A percentile compares a stretch with the other conserved stretches of the same genome.
phyloP scores from a whole-genome alignment of 805 yeast genomes.

The Nakazawaea ernobii region DNA sequence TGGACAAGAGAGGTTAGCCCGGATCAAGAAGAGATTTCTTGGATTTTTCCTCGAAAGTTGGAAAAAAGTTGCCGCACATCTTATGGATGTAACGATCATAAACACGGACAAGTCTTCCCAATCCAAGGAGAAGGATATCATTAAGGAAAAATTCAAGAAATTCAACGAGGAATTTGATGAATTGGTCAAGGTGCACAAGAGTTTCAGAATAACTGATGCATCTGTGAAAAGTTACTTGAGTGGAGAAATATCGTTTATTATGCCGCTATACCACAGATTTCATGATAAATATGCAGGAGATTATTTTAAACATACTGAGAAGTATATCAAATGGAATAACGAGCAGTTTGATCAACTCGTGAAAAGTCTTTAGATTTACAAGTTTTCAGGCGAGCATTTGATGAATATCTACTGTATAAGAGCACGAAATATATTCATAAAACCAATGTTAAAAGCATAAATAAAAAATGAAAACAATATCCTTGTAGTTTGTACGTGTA shows the following conservation, averaged over 20 bases:
- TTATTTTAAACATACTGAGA: slow-evolving; percentile 62
- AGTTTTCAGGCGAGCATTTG: too few species aligned
- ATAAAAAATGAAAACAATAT: background rate
- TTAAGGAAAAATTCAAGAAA: slow-evolving; percentile 77
- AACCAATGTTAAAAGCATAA: background rate
- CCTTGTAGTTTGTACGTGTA: background rate
- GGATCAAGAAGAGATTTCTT: slow-evolving; percentile 66
- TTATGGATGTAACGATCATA: slow-evolving; percentile 76
- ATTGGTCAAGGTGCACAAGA: slow-evolving; percentile 58
- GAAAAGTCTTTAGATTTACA: slow-evolving; percentile 21
- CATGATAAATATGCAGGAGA: slow-evolving; percentile 76
- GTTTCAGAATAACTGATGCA: slow-evolving; percentile 61
- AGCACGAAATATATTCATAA: background rate
- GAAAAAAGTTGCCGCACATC: slow-evolving; percentile 69
- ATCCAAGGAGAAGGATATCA: slow-evolving; percentile 72
- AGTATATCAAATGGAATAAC: slow-evolving; percentile 52
- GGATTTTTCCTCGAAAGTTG: slow-evolving; percentile 71
- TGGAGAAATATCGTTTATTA: slow-evolving; percentile 70
- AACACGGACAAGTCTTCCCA: slow-evolving; percentile 29
- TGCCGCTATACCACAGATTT: slow-evolving; percentile 81
- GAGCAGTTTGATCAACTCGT: slow-evolving; percentile 28
- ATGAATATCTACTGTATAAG: too few species aligned
- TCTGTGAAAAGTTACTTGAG: slow-evolving; percentile 57
- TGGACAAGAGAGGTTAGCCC: slow-evolving; percentile 60
- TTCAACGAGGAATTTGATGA: slow-evolving; percentile 84